These are phyloP conservation scores for Triticum dicoccoides DNA, from an alignment of 176 grass and related monocot species.

Conservation along the genomic window DNA sequence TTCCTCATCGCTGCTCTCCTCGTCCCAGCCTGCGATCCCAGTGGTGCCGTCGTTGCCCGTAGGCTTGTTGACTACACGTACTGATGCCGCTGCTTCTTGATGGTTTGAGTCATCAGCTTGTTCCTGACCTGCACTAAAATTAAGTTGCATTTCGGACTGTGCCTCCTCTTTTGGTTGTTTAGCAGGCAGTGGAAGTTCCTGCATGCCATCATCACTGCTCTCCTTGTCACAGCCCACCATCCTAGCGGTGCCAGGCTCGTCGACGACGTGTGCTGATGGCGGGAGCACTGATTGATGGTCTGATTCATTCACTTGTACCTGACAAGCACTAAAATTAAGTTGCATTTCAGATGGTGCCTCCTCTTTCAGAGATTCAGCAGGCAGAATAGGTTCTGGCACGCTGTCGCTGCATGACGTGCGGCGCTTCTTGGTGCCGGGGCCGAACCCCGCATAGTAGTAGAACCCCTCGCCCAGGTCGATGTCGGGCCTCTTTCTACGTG, in stretches of 20 bases:
- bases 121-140: neutral
- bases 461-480: neutral
- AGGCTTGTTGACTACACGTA: neutral
- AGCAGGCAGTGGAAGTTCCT: neutral
- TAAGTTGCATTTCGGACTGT: neutral
- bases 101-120: neutral
- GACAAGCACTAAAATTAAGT: neutral
- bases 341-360: neutral
- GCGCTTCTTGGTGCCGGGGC: constrained; percentile 27
- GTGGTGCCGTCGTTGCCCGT: neutral
- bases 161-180: neutral
- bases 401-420: neutral
- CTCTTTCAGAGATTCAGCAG: neutral
- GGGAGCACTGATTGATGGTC: neutral
- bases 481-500: constrained; percentile 16
- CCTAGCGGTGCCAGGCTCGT: neutral
- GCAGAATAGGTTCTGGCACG: neutral
- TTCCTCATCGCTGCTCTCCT: neutral
- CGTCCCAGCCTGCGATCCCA: constrained; percentile 14
- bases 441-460: constrained; percentile 10
- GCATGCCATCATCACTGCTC: constrained; percentile 10
- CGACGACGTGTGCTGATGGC: neutral
- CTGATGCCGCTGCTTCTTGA: neutral
- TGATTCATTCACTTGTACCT: neutral
- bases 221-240: constrained; percentile 30